Conservation (phyloP, 768 basidiomycete species). For the Mycena belliarum region DNA sequence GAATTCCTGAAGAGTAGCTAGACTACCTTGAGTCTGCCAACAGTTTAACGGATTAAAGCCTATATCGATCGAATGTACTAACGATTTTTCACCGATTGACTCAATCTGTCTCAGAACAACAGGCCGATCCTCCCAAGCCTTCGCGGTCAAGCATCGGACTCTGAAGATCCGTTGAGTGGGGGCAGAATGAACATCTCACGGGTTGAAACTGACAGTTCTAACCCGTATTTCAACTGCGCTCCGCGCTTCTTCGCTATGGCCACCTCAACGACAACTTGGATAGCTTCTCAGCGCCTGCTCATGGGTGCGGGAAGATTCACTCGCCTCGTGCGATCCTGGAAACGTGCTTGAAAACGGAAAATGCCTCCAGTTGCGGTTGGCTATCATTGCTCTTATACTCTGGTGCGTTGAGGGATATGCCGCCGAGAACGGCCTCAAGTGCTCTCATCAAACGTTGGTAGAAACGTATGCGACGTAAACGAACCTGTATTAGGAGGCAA, state of each 20-base stretch:
- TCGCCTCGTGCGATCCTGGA: conserved; percentile 75
- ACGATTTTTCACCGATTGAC: conserved; percentile 93
- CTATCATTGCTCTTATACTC: conserved; percentile 76
- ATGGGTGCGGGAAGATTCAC: background rate
- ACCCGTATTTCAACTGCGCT: conserved; percentile 63
- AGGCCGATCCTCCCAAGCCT: conserved; percentile 90
- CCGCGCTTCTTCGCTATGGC: conserved; percentile 68
- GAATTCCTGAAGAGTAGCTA: background rate
- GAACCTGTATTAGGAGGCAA: conserved; percentile 77
- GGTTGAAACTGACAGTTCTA: conserved; percentile 67
- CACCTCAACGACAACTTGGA: conserved; percentile 74
- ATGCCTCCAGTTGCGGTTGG: conserved; percentile 70
- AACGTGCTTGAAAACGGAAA: conserved; percentile 73
- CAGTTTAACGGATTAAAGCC: background rate
- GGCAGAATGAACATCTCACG: background rate
- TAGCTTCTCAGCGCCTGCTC: conserved; percentile 1
- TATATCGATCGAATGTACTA: conserved; percentile 27
- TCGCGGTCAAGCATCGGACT: conserved; percentile 74
- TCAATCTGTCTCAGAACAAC: conserved; percentile 85
- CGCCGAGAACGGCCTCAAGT: conserved; percentile 66
- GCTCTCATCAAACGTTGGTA: background rate
- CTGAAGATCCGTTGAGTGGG: conserved; percentile 37
- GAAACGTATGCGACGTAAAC: background rate
- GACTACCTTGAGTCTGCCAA: conserved; percentile 39
- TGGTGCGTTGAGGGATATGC: conserved; percentile 64